phyloP scores from a whole-genome alignment of 2,329 filamentous ascomycete genomes.

The Nigrospora osmanthi region DNA sequence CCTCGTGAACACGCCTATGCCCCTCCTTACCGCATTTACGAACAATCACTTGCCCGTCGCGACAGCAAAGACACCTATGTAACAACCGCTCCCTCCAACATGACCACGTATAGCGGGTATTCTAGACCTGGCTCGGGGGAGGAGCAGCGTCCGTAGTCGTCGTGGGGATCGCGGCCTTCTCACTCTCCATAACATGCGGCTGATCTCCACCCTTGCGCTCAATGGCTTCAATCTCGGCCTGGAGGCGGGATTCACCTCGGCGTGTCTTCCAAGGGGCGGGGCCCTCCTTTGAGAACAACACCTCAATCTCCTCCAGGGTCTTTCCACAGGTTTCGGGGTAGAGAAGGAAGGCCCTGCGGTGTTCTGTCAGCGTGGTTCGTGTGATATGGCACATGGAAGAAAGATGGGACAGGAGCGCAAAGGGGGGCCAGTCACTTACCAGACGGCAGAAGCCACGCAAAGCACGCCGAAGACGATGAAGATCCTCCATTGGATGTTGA shows the following conservation, averaged over 20 bases:
- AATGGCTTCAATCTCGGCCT: constrained; percentile 19
- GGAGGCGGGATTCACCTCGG: constrained; percentile 18
- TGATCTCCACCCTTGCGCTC: constrained; percentile 11
- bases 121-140: too few species aligned
- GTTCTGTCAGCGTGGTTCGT: neutral
- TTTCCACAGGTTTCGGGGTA: constrained; percentile 29
- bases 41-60: too few species aligned
- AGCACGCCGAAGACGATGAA: constrained; percentile 32
- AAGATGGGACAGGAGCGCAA: neutral
- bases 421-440: constrained; percentile 6
- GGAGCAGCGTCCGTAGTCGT: neutral
- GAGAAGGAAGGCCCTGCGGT: constrained; percentile 17
- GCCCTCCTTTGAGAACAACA: constrained; percentile 23
- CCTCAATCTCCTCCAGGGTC: constrained; percentile 30
- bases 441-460: constrained; percentile 22
- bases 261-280: constrained; percentile 30
- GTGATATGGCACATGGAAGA: neutral
- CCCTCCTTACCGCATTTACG: too few species aligned
- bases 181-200: neutral
- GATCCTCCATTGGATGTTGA: constrained; percentile 47
- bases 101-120: too few species aligned
- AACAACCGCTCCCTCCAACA: too few species aligned
- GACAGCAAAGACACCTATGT: too few species aligned
- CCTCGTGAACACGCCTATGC: too few species aligned
- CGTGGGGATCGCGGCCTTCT: neutral